phyloP scores from a whole-genome alignment of 352 stramenopile genomes.

The Plasmopara halstedii region DNA sequence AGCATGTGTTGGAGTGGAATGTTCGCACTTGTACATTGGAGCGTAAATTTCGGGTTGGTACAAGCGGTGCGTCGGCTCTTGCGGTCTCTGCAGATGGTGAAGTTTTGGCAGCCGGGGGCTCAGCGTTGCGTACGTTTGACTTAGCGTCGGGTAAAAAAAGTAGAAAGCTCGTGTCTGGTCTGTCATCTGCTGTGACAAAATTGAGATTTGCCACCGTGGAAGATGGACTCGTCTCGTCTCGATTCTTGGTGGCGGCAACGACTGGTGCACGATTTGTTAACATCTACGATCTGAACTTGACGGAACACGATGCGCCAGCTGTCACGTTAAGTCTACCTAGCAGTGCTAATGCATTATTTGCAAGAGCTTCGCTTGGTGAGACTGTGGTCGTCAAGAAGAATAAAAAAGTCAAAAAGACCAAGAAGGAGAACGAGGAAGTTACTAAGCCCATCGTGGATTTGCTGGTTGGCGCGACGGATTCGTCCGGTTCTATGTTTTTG shows the following conservation, averaged over 20 bases:
- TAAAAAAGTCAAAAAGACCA: constrained; percentile 44
- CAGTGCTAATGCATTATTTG: constrained; percentile 41
- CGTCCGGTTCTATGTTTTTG: constrained; percentile 57
- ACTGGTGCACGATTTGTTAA: constrained; percentile 75
- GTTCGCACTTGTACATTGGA: constrained; percentile 39
- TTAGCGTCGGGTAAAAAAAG: constrained; percentile 71
- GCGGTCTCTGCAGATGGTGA: constrained; percentile 58
- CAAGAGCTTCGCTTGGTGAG: constrained; percentile 20
- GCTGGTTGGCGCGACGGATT: constrained; percentile 48
- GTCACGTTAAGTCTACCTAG: constrained; percentile 72
- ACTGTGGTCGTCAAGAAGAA: constrained; percentile 35
- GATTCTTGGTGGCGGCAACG: constrained; percentile 69
- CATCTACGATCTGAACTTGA: constrained; percentile 65
- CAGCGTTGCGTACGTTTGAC: constrained; percentile 66
- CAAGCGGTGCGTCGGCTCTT: constrained; percentile 52
- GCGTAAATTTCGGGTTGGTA: constrained; percentile 58
- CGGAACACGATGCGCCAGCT: constrained; percentile 55
- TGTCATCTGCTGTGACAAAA: constrained; percentile 66
- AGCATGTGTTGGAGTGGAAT: constrained; percentile 76
- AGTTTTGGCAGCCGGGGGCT: constrained; percentile 54
- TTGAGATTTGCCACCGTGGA: constrained; percentile 48
- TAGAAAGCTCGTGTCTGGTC: constrained; percentile 60
- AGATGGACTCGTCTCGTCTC: constrained; percentile 22
- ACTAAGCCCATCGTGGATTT: constrained; percentile 31
- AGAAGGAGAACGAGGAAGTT: constrained; percentile 19